Evolutionary conservation across 164 flowering plant species (phyloP), one percentile per base, ranked within the genome.

Genomic region (Vitis labrusca): DNA sequence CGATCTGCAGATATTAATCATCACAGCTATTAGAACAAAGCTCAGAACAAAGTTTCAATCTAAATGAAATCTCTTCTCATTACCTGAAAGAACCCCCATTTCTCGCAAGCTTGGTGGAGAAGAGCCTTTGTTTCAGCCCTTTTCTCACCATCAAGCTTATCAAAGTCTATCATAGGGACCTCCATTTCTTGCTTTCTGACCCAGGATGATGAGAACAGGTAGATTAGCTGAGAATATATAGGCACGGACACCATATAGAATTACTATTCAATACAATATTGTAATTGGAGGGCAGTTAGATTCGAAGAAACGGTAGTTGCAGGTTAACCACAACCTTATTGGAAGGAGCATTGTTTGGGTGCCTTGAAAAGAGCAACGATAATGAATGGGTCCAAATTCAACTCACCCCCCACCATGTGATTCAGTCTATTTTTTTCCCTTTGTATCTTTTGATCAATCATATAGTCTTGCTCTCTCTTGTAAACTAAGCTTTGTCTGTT

Each of bases 81-180:
- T 72, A 86, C 97, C 86, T 75, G 80, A 75, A 88, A 91, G 84
- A 77, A 90, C 23, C 94, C 94, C 88, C 88, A 88, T 57, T 86
- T 83, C 77, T 87, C 85, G 72, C 97, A 90, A 32, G 92, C 94
- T 50, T 87, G 79, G 58, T 87, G 87, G 58, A 91, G 81, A 44
- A 78, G 82, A 14, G 80, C 76, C 90, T 85, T 82, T n/a, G 87
- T 82, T 67, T 84, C 73, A 27, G 81, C 74, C 71, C 85, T 80
- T 19, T 75, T 79, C 69, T 88, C 87, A 3, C 86, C 86, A 37
- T 82, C 48, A 30, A 90, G 82, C 60, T 82, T 80, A 19, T 68
- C 68, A 13, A 91, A 83, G 70, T 90, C 86, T 63, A 90, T 84
- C 60, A 82, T 78, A 13, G 93, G 93, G 54, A 85, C 76, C 77